phyloP scores from a whole-genome alignment of 495 filamentous ascomycete genomes.

The Apodospora peruviana region DNA sequence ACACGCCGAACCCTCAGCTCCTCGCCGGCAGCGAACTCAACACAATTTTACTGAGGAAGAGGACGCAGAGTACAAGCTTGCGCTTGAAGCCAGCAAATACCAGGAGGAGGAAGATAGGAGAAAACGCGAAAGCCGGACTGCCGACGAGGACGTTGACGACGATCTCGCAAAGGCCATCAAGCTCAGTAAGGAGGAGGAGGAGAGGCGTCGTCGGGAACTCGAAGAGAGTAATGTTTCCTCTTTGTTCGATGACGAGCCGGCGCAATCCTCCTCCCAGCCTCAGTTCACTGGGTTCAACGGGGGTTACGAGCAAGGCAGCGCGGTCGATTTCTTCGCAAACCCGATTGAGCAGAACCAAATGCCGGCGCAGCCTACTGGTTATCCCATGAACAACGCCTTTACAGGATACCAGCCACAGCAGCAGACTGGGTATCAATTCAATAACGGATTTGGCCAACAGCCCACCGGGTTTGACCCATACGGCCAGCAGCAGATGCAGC shows the following conservation, averaged over 20 bases:
- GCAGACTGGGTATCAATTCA: slow-evolving; percentile 57
- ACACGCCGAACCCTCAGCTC: slow-evolving; percentile 28
- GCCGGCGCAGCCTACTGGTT: slow-evolving; percentile 77
- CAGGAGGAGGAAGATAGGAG: slow-evolving; percentile 91
- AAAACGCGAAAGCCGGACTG: slow-evolving; percentile 66
- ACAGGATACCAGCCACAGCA: slow-evolving; percentile 45
- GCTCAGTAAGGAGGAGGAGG: slow-evolving; percentile 88
- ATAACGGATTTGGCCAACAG: slow-evolving; percentile 37
- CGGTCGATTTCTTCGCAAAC: slow-evolving; percentile 96
- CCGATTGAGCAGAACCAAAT: slow-evolving; percentile 66
- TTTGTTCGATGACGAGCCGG: slow-evolving; percentile 79
- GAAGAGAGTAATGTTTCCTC: slow-evolving; percentile 83
- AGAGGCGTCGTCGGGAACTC: slow-evolving; percentile 78
- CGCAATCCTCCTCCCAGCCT: slow-evolving; percentile 49
- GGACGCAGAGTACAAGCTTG: slow-evolving; percentile 86
- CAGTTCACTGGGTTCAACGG: slow-evolving; percentile 90
- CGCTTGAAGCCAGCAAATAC: slow-evolving; percentile 92
- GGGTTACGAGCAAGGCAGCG: slow-evolving; percentile 91
- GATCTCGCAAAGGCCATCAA: slow-evolving; percentile 94
- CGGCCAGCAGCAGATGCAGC: slow-evolving; percentile 48
- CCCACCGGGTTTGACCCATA: slow-evolving; percentile 39
- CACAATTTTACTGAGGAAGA: slow-evolving; percentile 65
- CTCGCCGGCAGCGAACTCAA: slow-evolving; percentile 40
- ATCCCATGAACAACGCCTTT: slow-evolving; percentile 71
- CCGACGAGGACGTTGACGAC: slow-evolving; percentile 62